phyloP scores from a whole-genome alignment of 345 rosid genomes.

The Geranium rotundifolium region DNA sequence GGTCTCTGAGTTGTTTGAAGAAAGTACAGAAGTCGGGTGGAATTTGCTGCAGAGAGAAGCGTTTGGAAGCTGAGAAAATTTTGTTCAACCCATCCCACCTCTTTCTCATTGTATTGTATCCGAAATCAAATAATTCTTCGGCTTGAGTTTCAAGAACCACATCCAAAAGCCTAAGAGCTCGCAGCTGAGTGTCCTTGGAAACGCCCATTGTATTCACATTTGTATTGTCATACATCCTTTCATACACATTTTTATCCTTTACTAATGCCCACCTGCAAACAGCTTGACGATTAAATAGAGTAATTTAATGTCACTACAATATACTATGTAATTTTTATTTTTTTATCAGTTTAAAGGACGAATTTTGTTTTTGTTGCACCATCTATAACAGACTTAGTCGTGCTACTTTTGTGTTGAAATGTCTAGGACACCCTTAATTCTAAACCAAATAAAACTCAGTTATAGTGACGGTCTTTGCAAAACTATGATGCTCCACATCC shows the following conservation, averaged over 20 bases:
- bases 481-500: too few relatives aligned
- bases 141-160: slow-evolving; percentile 22
- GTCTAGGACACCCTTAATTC: too few relatives aligned
- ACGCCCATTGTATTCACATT: slow-evolving; percentile 32
- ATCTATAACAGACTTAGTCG: too few relatives aligned
- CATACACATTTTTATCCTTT: slow-evolving; percentile 40
- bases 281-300: too few relatives aligned
- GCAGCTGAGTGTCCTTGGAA: slow-evolving; percentile 48
- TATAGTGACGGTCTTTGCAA: too few relatives aligned
- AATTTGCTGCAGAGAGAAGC: slow-evolving; percentile 37
- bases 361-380: too few relatives aligned
- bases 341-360: too few relatives aligned
- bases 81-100: slow-evolving; percentile 31
- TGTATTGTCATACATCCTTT: slow-evolving; percentile 23
- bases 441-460: too few relatives aligned
- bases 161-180: slow-evolving; percentile 37
- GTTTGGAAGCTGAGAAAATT: slow-evolving; percentile 28
- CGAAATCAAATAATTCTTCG: slow-evolving; percentile 33
- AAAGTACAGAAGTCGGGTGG: slow-evolving; percentile 31
- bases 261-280: slow-evolving; percentile 67
- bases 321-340: too few relatives aligned
- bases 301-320: too few relatives aligned
- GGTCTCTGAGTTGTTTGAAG: slow-evolving; percentile 18
- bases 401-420: too few relatives aligned
- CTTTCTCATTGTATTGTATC: slow-evolving; percentile 31